Evolutionary conservation across 345 rosid genomes (phyloP).

Genomic region (Corymbia maculata): DNA sequence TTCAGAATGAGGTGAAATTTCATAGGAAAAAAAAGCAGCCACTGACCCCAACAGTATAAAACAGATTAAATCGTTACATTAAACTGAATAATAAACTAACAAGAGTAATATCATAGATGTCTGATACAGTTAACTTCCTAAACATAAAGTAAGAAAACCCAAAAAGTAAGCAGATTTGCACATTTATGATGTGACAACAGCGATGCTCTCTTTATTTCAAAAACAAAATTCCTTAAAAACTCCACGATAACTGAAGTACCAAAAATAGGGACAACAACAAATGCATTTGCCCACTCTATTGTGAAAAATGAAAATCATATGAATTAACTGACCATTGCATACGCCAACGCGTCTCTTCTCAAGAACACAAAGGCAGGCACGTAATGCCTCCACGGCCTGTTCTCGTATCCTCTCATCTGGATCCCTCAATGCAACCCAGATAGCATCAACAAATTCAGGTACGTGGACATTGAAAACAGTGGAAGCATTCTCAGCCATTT

Average conservation of each 20-base stretch:
- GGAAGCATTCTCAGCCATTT: slow-evolving; percentile 99
- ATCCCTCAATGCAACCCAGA: slow-evolving; percentile 98
- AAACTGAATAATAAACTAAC: background rate
- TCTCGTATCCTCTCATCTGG: slow-evolving; percentile 82
- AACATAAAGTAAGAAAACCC: background rate
- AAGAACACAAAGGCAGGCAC: slow-evolving; percentile 97
- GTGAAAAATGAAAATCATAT: background rate
- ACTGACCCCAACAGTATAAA: background rate
- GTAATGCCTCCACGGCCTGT: slow-evolving; percentile 95
- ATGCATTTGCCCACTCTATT: background rate
- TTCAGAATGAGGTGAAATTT: background rate
- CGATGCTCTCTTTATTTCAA: background rate
- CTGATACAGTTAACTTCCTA: background rate
- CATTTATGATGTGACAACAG: background rate
- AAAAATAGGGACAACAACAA: background rate
- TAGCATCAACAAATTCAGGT: slow-evolving; percentile 92
- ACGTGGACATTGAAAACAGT: slow-evolving; percentile 98
- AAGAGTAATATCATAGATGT: background rate
- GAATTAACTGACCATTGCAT: slow-evolving; percentile 78
- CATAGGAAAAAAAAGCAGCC: background rate
- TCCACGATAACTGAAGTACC: background rate
- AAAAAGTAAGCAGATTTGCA: background rate
- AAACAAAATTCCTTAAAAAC: background rate
- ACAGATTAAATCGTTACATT: background rate
- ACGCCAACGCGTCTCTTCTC: slow-evolving; percentile 99